These are phyloP conservation scores for Tetracladium maxilliforme DNA, from an alignment of 2,329 filamentous ascomycete genomes.

Conservation along the genomic window DNA sequence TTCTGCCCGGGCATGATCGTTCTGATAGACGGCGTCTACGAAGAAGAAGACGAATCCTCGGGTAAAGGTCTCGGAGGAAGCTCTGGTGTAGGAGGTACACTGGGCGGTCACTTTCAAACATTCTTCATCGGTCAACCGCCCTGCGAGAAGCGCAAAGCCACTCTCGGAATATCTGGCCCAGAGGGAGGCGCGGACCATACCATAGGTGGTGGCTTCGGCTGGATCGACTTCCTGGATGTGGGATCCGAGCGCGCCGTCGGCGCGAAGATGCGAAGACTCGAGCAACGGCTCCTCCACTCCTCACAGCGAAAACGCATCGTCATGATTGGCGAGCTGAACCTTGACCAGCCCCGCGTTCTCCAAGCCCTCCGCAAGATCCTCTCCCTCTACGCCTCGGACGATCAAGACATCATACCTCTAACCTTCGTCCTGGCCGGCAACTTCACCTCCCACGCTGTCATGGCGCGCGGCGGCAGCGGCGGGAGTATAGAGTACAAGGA, in stretches of 20 bases:
- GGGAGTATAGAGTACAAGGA: slow-evolving; percentile 96
- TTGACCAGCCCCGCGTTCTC: slow-evolving; percentile 71
- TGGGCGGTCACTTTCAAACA: slow-evolving; percentile 82
- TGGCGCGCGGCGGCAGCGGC: slow-evolving; percentile 53
- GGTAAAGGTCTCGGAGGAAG: slow-evolving; percentile 60
- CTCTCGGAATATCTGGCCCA: slow-evolving; percentile 56
- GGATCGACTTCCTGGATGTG: slow-evolving; percentile 90
- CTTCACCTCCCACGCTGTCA: slow-evolving; percentile 54
- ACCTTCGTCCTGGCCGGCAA: slow-evolving; percentile 77
- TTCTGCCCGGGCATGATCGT: slow-evolving; percentile 95
- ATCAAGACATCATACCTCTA: slow-evolving; percentile 52
- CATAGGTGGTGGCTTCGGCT: slow-evolving; percentile 76
- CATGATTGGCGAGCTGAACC: slow-evolving; percentile 73
- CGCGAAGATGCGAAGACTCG: slow-evolving; percentile 66
- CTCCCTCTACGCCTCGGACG: slow-evolving; percentile 52
- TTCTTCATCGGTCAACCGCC: slow-evolving; percentile 88
- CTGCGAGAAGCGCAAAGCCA: slow-evolving; percentile 68
- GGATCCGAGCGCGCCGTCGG: slow-evolving; percentile 81
- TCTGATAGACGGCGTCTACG: slow-evolving; percentile 88
- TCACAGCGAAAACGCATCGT: slow-evolving; percentile 40
- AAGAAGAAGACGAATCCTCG: slow-evolving; percentile 67
- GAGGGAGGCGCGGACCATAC: slow-evolving; percentile 36
- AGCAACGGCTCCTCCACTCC: slow-evolving; percentile 45
- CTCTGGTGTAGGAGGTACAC: slow-evolving; percentile 73
- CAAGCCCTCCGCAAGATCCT: slow-evolving; percentile 72